Percentiles rank a stretch among this genome's conserved stretches.
Evolutionary conservation across 768 basidiomycete genomes (phyloP).

Genomic region (Leucocoprinus leucothites): DNA sequence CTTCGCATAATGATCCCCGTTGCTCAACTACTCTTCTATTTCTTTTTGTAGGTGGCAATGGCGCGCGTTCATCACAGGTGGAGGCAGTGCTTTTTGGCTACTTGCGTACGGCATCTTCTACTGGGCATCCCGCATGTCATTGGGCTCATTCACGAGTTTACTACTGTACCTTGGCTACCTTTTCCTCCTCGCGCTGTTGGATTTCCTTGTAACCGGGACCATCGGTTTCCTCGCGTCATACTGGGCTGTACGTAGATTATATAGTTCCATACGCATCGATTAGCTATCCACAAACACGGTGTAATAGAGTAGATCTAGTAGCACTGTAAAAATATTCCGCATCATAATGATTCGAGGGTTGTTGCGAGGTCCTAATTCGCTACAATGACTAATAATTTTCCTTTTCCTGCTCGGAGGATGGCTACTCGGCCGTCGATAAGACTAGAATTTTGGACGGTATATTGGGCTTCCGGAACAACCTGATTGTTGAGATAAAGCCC

Average conservation of each 20-base stretch:
- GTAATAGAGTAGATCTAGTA: not conserved
- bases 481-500: conserved; percentile 74
- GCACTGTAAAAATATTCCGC: not conserved
- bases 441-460: conserved; percentile 36
- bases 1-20: not conserved
- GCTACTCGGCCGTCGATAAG: conserved; percentile 62
- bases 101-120: conserved; percentile 86
- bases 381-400: conserved; percentile 59
- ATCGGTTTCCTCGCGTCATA: conserved; percentile 91
- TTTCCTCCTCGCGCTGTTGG: conserved; percentile 73
- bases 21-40: not conserved
- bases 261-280: conserved; percentile 80
- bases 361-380: conserved; percentile 9
- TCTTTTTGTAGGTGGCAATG: conserved; percentile 81
- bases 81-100: conserved; percentile 91
- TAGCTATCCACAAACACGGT: conserved; percentile 20
- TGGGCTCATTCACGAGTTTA: conserved; percentile 78
- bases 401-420: conserved; percentile 73
- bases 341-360: not conserved
- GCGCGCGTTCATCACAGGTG: conserved; percentile 90
- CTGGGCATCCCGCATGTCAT: conserved; percentile 81
- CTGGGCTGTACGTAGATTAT: conserved; percentile 85
- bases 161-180: conserved; percentile 91
- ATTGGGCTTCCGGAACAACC: conserved; percentile 47
- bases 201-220: conserved; percentile 87